Conservation (phyloP, 352 stramenopile genomes). For the Pseudoperonospora humuli region DNA sequence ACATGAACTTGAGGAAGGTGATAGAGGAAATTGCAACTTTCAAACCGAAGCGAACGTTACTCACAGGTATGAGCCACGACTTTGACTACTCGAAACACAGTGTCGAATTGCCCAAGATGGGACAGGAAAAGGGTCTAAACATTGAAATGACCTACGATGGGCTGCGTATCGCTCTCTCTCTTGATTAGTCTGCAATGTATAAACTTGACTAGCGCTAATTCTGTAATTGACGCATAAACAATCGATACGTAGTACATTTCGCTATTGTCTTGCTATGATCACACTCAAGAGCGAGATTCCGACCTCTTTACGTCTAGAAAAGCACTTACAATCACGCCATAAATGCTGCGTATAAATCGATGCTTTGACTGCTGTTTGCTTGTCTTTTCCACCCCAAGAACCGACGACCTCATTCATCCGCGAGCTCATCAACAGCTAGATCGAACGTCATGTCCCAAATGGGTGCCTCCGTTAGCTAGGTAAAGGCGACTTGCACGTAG, state of each 20-base stretch:
- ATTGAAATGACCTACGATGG: slow-evolving; percentile 85
- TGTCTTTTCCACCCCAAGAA: slow-evolving; percentile 76
- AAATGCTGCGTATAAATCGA: background rate
- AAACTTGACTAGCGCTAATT: background rate
- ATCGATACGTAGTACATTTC: slow-evolving; percentile 3
- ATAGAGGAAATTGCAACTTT: slow-evolving; percentile 53
- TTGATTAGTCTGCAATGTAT: slow-evolving; percentile 4
- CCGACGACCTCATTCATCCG: slow-evolving; percentile 67
- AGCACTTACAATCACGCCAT: background rate
- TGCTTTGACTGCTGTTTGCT: too few species aligned
- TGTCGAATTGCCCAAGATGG: slow-evolving; percentile 35
- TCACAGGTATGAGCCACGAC: slow-evolving; percentile 83
- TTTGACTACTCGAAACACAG: slow-evolving; percentile 69
- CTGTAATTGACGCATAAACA: background rate
- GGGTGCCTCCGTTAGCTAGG: too few species aligned
- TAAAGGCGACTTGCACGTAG: too few species aligned
- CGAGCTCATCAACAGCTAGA: slow-evolving; percentile 9
- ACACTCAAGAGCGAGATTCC: background rate
- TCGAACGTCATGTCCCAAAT: background rate
- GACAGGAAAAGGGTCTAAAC: slow-evolving; percentile 42
- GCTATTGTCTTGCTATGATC: background rate
- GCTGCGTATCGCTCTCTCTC: slow-evolving; percentile 54
- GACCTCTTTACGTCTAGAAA: background rate
- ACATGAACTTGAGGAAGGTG: slow-evolving; percentile 79
- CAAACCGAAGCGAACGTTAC: slow-evolving; percentile 57